These are phyloP conservation scores for Furcasterigmium furcatum DNA, from an alignment of 2,329 filamentous ascomycete genomes.

Conservation along the genomic window DNA sequence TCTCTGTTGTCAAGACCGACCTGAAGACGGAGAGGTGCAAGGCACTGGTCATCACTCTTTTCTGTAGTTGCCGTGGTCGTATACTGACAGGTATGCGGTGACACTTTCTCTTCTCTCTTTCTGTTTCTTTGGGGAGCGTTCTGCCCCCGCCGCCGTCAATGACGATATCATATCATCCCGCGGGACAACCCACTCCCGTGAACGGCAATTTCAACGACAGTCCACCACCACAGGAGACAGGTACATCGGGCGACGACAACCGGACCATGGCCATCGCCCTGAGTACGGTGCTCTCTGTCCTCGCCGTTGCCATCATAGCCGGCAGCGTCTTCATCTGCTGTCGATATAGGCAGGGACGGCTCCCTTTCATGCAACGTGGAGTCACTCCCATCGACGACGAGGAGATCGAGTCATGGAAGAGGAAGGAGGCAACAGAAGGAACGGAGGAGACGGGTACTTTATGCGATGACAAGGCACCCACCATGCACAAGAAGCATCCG, in stretches of 20 bases:
- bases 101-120: neutral
- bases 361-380: conserved; percentile 47
- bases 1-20: conserved; percentile 6
- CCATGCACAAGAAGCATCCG: conserved; percentile 22
- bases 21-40: no score
- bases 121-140: neutral
- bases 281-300: conserved; percentile 44
- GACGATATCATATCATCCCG: neutral
- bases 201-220: conserved; percentile 3
- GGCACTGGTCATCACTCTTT: conserved; percentile 8
- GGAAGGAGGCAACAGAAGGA: conserved; percentile 25
- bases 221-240: neutral
- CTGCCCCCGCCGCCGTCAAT: neutral
- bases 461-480: conserved; percentile 6
- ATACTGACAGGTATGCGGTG: neutral
- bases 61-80: neutral
- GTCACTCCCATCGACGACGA: conserved; percentile 62
- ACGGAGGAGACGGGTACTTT: conserved; percentile 3
- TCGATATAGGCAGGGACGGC: conserved; percentile 31
- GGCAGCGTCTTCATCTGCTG: conserved; percentile 32
- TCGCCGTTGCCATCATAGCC: conserved; percentile 34
- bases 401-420: conserved; percentile 64
- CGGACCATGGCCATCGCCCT: conserved; percentile 47
- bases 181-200: conserved; percentile 1
- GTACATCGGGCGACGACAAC: conserved; percentile 18